Conservation (phyloP, 2,329 filamentous ascomycete species). For the Ceratocystis alfenasii region DNA sequence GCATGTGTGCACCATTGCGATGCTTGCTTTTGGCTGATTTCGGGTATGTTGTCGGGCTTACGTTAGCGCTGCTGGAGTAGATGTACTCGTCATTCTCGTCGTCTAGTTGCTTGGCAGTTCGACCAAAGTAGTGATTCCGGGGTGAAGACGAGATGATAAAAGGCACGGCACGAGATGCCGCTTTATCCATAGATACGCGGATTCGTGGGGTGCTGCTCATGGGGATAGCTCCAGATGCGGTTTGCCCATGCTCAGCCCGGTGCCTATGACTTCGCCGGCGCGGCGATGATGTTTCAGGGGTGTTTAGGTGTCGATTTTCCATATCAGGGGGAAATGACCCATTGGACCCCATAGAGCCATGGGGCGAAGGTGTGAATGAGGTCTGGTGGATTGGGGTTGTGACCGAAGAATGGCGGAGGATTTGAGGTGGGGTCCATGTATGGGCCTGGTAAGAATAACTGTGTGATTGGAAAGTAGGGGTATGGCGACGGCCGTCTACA, state of each 20-base stretch:
- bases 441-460: background rate
- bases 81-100: slow-evolving; percentile 15
- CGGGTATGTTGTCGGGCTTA: background rate
- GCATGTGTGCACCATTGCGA: slow-evolving; percentile 3
- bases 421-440: slow-evolving; percentile 10
- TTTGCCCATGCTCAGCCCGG: slow-evolving; percentile 10
- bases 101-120: background rate
- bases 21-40: slow-evolving; percentile 8
- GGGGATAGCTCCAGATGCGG: background rate
- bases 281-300: slow-evolving; percentile 11
- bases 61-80: background rate
- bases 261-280: slow-evolving; percentile 3
- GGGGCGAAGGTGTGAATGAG: slow-evolving; percentile 16
- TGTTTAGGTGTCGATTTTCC: slow-evolving; percentile 6
- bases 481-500: background rate
- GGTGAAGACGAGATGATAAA: slow-evolving; percentile 17
- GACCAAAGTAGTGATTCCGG: background rate
- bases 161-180: background rate
- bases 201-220: slow-evolving; percentile 13
- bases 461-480: slow-evolving; percentile 5
- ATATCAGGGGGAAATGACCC: slow-evolving; percentile 10
- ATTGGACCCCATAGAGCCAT: slow-evolving; percentile 5
- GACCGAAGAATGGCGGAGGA: slow-evolving; percentile 17
- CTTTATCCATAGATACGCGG: slow-evolving; percentile 13
- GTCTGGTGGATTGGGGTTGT: slow-evolving; percentile 8